Base-by-base conservation (phyloP, 2,329 filamentous ascomycete species). In the Lasiodiplodia citricola region DNA sequence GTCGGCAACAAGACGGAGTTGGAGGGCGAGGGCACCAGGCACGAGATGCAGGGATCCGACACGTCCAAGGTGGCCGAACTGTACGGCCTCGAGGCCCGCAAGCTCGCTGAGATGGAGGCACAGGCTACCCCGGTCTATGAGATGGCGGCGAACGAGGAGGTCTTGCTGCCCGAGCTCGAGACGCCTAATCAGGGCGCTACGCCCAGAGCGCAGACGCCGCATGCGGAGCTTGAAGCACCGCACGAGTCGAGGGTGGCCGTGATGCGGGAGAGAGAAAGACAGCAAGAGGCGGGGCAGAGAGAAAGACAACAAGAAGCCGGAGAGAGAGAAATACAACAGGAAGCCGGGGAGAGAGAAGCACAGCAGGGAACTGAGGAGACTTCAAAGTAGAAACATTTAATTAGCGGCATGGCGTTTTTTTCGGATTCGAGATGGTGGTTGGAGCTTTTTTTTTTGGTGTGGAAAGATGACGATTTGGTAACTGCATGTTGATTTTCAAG, bases 31-130 rank as follows among this genome's bases (percentile, higher is more conserved):
- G 44, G 55, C 25, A 16, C 56, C 35, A 51, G 57, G 31, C 56
- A 68, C 55, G 66, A 68, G 56, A 62, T 68, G 66, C 66, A 54
- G 14, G 66, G 66, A 0, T 54, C 56, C 3, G 50, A 63, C 35
- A 47, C 31, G 1, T 11, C 13, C 54, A 63, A 68, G 56, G 57
- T 37, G n/a, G 31, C 31, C 31, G 66, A 63, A 28, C 56, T 68
- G 21, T 62, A 54, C 66, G 66, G 55, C 18, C n/a, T n/a, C 8
- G 63, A 56, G 63, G 31, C 63, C 3, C 60, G 60, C 60, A 64
- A 64, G n/a, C 37, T 52, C 28, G 60, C 60, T 1, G 60, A 64
- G 44, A 64, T 64, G 60, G 60, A 64, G n/a, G 60, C 54, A 4
- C 41, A 60, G 6, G 38, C 14, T 18, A 23, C 28, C 1, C 38